A percentile compares a stretch with the other conserved stretches of the same genome.
Conservation (phyloP, 805 yeast species). For the Candida ortonii region DNA sequence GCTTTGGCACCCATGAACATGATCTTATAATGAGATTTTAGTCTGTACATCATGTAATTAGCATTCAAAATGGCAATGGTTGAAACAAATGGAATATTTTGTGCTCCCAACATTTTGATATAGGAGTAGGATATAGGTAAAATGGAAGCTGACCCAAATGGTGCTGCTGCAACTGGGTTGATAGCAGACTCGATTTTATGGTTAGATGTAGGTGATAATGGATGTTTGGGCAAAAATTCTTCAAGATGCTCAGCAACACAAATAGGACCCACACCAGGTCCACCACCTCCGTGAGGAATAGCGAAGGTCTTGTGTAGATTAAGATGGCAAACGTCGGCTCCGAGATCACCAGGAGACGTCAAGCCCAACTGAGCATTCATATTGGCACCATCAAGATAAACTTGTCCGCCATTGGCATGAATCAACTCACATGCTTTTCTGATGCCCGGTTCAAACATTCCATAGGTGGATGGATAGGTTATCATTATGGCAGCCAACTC, state of each 20-base stretch:
- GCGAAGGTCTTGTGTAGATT: conserved; percentile 97
- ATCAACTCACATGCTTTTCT: conserved; percentile 80
- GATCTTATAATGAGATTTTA: conserved; percentile 68
- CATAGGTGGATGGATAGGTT: conserved; percentile 96
- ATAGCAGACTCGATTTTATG: conserved; percentile 47
- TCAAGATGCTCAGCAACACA: conserved; percentile 82
- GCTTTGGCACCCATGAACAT: conserved; percentile 59
- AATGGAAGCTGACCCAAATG: conserved; percentile 92
- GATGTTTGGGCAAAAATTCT: conserved; percentile 81
- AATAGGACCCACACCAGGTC: conserved; percentile 98
- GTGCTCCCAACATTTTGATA: conserved; percentile 89
- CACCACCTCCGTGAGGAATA: conserved; percentile 99
- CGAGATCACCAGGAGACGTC: conserved; percentile 95
- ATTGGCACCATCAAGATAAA: conserved; percentile 96
- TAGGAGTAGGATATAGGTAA: conserved; percentile 93
- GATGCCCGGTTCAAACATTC: conserved; percentile 91
- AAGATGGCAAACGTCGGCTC: conserved; percentile 97
- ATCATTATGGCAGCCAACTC: conserved; percentile 90
- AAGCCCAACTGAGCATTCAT: conserved; percentile 99
- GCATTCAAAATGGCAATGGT: conserved; percentile 91
- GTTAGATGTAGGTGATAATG: conserved; percentile 52
- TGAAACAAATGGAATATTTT: conserved; percentile 81
- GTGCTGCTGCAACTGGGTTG: conserved; percentile 84
- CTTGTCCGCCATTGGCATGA: conserved; percentile 89
- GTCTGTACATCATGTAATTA: conserved; percentile 85